Conservation (phyloP, 2,329 filamentous ascomycete species). For the Penicillium sp. region DNA sequence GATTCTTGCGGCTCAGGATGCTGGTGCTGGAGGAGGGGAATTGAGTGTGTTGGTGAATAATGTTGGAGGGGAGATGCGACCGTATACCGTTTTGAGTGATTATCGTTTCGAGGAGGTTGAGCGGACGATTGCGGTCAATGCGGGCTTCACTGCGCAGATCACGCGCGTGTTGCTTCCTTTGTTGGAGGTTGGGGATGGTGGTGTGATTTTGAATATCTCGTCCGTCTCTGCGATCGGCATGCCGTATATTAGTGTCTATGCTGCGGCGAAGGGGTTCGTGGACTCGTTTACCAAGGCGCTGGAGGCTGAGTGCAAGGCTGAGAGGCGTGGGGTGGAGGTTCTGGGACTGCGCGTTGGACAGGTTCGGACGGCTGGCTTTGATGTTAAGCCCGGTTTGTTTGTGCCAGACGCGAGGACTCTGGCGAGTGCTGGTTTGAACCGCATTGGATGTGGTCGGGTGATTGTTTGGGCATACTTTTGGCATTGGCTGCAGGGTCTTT, state of each 20-base stretch:
- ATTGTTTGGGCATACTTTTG: slow-evolving; percentile 38
- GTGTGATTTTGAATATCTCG: slow-evolving; percentile 57
- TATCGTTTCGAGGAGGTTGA: slow-evolving; percentile 44
- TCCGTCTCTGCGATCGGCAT: slow-evolving; percentile 51
- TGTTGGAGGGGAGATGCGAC: slow-evolving; percentile 50
- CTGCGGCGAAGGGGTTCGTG: slow-evolving; percentile 53
- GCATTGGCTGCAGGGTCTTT: slow-evolving; percentile 35
- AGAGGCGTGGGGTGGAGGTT: slow-evolving; percentile 45
- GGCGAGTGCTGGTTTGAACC: slow-evolving; percentile 38
- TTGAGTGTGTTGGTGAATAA: slow-evolving; percentile 64
- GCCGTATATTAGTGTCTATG: slow-evolving; percentile 54
- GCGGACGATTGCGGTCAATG: slow-evolving; percentile 53
- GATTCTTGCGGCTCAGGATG: slow-evolving; percentile 43
- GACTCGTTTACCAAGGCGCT: slow-evolving; percentile 47
- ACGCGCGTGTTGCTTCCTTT: slow-evolving; percentile 52
- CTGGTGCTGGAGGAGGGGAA: too few relatives aligned
- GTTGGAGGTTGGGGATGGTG: slow-evolving; percentile 46
- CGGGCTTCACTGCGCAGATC: slow-evolving; percentile 55
- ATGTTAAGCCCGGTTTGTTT: slow-evolving; percentile 28
- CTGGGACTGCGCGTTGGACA: slow-evolving; percentile 41
- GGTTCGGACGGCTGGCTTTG: slow-evolving; percentile 33
- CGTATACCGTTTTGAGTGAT: slow-evolving; percentile 43
- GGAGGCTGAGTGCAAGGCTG: slow-evolving; percentile 47
- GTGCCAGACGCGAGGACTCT: slow-evolving; percentile 33
- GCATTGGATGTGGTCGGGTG: slow-evolving; percentile 39